Percentiles rank a stretch among this genome's conserved stretches.
These are phyloP conservation scores for Teratosphaeria viscida DNA, from an alignment of 2,329 filamentous ascomycete genomes.

Conservation along the genomic window DNA sequence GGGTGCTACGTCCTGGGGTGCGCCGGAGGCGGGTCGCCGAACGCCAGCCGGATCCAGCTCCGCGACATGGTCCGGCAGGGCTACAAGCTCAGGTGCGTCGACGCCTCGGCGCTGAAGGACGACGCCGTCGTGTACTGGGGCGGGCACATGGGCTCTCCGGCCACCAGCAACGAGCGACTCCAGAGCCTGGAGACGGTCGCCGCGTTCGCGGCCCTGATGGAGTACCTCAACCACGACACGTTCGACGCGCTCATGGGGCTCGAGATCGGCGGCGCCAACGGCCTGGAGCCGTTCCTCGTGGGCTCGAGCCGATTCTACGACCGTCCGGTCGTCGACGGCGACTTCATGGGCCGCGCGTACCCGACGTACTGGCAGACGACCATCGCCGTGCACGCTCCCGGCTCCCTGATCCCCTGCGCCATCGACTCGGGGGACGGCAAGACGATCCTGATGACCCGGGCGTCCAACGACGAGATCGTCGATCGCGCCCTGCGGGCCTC, in stretches of 20 bases:
- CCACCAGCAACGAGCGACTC: slow-evolving; percentile 51
- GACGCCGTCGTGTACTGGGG: slow-evolving; percentile 45
- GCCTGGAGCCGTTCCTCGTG: slow-evolving; percentile 47
- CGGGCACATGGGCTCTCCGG: slow-evolving; percentile 49
- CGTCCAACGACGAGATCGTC: slow-evolving; percentile 32
- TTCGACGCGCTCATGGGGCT: slow-evolving; percentile 51
- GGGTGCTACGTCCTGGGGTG: slow-evolving; percentile 54
- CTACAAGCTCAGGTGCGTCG: slow-evolving; percentile 42
- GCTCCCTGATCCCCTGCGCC: slow-evolving; percentile 33
- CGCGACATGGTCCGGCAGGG: slow-evolving; percentile 42
- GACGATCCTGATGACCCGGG: slow-evolving; percentile 33
- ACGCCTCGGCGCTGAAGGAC: slow-evolving; percentile 40
- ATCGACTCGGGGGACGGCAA: slow-evolving; percentile 39
- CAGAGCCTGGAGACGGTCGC: slow-evolving; percentile 42
- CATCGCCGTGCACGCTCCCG: slow-evolving; percentile 31
- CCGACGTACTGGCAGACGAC: slow-evolving; percentile 39
- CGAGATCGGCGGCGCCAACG: slow-evolving; percentile 59
- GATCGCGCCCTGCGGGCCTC: slow-evolving; percentile 31
- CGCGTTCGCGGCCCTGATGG: slow-evolving; percentile 39
- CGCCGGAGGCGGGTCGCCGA: slow-evolving; percentile 49
- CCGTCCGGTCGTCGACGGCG: slow-evolving; percentile 33
- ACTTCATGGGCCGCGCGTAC: slow-evolving; percentile 39
- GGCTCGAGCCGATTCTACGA: slow-evolving; percentile 44
- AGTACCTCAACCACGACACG: slow-evolving; percentile 33
- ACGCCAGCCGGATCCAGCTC: slow-evolving; percentile 42